A percentile compares a stretch with the other conserved stretches of the same genome.
phyloP scores from a whole-genome alignment of 306 rosid genomes.

The Prinsepia uniflora region DNA sequence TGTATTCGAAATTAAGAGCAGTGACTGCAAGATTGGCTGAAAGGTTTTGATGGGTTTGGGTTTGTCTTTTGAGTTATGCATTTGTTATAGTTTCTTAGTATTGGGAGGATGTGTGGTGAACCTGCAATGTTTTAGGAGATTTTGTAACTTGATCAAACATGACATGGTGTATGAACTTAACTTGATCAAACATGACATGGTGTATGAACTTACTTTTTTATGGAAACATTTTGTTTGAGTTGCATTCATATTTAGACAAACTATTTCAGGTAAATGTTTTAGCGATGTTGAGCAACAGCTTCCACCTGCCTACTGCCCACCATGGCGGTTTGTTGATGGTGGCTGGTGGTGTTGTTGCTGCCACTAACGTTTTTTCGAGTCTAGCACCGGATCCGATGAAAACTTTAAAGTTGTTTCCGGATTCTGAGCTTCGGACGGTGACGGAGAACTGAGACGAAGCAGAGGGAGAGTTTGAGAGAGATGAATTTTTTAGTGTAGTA shows the following conservation, averaged over 20 bases:
- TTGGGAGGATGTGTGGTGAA: not conserved
- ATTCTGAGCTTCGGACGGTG: too few relatives aligned
- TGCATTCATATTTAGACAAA: not conserved
- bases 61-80: not conserved
- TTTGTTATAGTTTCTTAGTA: not conserved
- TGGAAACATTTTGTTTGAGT: not conserved
- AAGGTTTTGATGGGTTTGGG: constrained; percentile 44
- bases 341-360: too few relatives aligned
- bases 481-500: too few relatives aligned
- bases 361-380: too few relatives aligned
- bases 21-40: constrained; percentile 79
- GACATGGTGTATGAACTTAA: not conserved
- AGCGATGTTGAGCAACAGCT: too few relatives aligned
- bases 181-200: not conserved
- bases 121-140: not conserved
- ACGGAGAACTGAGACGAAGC: too few relatives aligned
- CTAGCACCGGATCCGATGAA: too few relatives aligned
- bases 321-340: too few relatives aligned
- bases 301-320: too few relatives aligned
- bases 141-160: not conserved
- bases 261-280: not conserved
- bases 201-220: not conserved
- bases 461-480: too few relatives aligned
- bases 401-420: too few relatives aligned
- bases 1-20: constrained; percentile 71